Evolutionary conservation across 306 rosid genomes (phyloP).

Genomic region (Boehmeria nivea): DNA sequence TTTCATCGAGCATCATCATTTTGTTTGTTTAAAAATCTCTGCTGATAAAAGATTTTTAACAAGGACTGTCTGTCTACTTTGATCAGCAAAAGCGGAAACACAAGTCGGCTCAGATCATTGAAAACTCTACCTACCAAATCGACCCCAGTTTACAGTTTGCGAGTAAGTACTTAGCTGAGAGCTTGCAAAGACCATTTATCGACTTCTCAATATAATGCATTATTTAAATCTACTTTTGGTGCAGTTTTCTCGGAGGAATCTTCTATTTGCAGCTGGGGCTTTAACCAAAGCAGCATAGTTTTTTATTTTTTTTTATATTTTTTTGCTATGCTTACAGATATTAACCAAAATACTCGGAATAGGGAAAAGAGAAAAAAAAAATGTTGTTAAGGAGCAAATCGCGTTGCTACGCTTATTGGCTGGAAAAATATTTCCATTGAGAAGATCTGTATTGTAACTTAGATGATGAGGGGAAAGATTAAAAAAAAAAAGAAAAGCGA

Average conservation of each 20-base stretch:
- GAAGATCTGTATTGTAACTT: too few species aligned
- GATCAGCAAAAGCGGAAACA: conserved; percentile 53
- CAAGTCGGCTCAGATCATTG: conserved; percentile 74
- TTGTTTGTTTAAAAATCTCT: background rate
- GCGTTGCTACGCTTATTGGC: too few species aligned
- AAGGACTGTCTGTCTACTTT: background rate
- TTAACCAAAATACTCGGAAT: too few species aligned
- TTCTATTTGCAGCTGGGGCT: conserved; percentile 82
- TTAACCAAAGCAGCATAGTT: conserved; percentile 43
- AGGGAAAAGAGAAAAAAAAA: too few species aligned
- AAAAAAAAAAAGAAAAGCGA: too few species aligned
- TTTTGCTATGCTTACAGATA: too few species aligned
- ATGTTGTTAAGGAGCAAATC: too few species aligned
- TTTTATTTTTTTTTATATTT: background rate
- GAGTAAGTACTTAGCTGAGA: conserved; percentile 40
- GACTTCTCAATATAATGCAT: too few species aligned
- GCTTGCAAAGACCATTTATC: background rate
- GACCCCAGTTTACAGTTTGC: conserved; percentile 67
- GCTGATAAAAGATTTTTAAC: conserved; percentile 10
- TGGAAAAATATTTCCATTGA: too few species aligned
- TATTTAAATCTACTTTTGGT: conserved; percentile 1
- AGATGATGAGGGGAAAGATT: too few species aligned
- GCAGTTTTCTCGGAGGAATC: conserved; percentile 98
- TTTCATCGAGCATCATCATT: background rate
- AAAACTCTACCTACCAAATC: conserved; percentile 78